These are phyloP conservation scores for Blastocystis sp. DNA, from an alignment of 352 stramenopile species.

Conservation along the genomic window DNA sequence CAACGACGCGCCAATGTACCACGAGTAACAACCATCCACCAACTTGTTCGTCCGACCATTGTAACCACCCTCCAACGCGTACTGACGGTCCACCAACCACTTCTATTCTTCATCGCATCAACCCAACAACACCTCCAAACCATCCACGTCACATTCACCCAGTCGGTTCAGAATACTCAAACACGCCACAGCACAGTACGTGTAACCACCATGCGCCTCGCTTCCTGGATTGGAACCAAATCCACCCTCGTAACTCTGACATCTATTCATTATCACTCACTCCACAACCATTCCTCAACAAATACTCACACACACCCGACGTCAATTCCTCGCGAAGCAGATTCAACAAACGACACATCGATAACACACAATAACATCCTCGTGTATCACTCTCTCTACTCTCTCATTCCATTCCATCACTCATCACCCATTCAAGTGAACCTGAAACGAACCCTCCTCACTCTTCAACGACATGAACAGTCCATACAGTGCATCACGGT, in stretches of 20 bases:
- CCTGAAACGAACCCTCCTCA: slow-evolving; percentile 85
- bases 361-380: slow-evolving; percentile 92
- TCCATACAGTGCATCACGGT: slow-evolving; percentile 75
- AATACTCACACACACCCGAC: slow-evolving; percentile 76
- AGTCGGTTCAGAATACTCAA: slow-evolving; percentile 83
- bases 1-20: slow-evolving; percentile 89
- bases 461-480: slow-evolving; percentile 86
- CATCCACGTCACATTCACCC: slow-evolving; percentile 73
- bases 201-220: slow-evolving; percentile 96
- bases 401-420: not conserved
- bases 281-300: slow-evolving; percentile 71
- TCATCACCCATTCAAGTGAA: slow-evolving; percentile 87
- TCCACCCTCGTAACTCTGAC: slow-evolving; percentile 95
- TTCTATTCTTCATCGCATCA: slow-evolving; percentile 11
- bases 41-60: slow-evolving; percentile 95
- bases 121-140: slow-evolving; percentile 73
- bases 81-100: slow-evolving; percentile 57
- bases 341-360: slow-evolving; percentile 85
- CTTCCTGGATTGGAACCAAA: slow-evolving; percentile 81
- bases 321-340: slow-evolving; percentile 85
- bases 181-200: slow-evolving; percentile 90
- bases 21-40: slow-evolving; percentile 98
- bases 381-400: slow-evolving; percentile 87
- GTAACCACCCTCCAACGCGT: slow-evolving; percentile 79
- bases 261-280: slow-evolving; percentile 74